A percentile compares a stretch with the other conserved stretches of the same genome.
Conservation (phyloP, 148 eudicot species). For the Silene uniflora region DNA sequence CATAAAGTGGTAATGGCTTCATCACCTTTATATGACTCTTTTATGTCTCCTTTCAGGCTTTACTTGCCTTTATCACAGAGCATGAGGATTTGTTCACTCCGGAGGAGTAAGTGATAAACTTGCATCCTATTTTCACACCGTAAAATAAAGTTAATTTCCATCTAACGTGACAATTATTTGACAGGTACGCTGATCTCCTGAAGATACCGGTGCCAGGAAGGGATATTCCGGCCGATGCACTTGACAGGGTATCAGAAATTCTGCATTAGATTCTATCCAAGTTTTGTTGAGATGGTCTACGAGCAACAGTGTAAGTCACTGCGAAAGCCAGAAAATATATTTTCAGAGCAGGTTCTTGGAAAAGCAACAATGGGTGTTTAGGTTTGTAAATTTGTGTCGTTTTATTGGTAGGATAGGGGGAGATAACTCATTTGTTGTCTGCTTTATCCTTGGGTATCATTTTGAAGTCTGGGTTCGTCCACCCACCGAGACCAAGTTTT, state of each 20-base stretch:
- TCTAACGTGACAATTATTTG: slow-evolving; percentile 13
- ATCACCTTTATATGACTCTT: not conserved
- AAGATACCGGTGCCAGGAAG: slow-evolving; percentile 83
- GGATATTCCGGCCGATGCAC: slow-evolving; percentile 80
- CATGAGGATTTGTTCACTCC: slow-evolving; percentile 66
- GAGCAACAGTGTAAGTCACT: not conserved
- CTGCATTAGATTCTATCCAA: slow-evolving; percentile 23
- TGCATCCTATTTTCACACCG: slow-evolving; percentile 5
- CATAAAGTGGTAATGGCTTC: not conserved
- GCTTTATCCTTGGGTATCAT: too few relatives aligned
- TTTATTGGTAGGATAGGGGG: too few relatives aligned
- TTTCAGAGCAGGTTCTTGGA: slow-evolving; percentile 1
- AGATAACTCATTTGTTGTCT: too few relatives aligned
- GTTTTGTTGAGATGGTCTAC: not conserved
- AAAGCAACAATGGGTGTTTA: not conserved
- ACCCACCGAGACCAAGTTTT: not conserved
- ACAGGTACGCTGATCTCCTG: slow-evolving; percentile 68
- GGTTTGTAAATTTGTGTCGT: slow-evolving; percentile 21
- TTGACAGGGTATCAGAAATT: slow-evolving; percentile 56
- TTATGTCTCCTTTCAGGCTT: slow-evolving; percentile 52
- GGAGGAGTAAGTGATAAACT: slow-evolving; percentile 61
- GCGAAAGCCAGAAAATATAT: not conserved
- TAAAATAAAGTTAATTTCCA: not conserved
- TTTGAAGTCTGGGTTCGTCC: too few relatives aligned
- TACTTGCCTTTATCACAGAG: slow-evolving; percentile 85